A percentile compares a stretch with the other conserved stretches of the same genome.
Conservation (phyloP, 306 rosid species). For the Prunus mongolica region DNA sequence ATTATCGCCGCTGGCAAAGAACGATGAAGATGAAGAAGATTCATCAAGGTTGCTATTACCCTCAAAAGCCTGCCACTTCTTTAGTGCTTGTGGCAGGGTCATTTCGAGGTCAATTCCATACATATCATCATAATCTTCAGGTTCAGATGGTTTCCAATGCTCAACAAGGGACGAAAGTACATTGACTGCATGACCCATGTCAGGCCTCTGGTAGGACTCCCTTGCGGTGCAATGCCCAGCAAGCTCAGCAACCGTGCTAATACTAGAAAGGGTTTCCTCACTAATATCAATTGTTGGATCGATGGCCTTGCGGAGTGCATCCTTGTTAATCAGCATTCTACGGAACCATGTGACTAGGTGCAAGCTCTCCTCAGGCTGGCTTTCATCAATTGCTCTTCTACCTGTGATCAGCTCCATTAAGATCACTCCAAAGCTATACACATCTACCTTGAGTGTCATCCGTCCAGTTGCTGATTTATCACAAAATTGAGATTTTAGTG, state of each 20-base stretch:
- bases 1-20: constrained; percentile 27
- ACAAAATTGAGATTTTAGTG: constrained; percentile 11
- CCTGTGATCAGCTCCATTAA: constrained; percentile 87
- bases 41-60: constrained; percentile 26
- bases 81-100: constrained; percentile 57
- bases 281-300: constrained; percentile 55
- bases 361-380: constrained; percentile 66
- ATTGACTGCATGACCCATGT: constrained; percentile 75
- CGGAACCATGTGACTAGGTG: constrained; percentile 89
- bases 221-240: constrained; percentile 80
- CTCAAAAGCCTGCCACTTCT: constrained; percentile 66
- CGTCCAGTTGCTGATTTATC: constrained; percentile 69
- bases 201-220: constrained; percentile 84
- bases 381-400: constrained; percentile 69
- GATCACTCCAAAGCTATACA: constrained; percentile 91
- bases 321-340: constrained; percentile 42
- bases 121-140: constrained; percentile 34
- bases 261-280: constrained; percentile 49
- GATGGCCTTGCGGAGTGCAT: constrained; percentile 36
- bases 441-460: constrained; percentile 76
- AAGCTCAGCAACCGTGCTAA: constrained; percentile 57
- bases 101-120: constrained; percentile 55
- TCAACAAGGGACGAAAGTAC: constrained; percentile 72
- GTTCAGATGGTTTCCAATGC: constrained; percentile 71
- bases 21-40: constrained; percentile 28